These are phyloP conservation scores for Musa acuminata DNA, from an alignment of 176 grass and related monocot species.

Conservation along the genomic window DNA sequence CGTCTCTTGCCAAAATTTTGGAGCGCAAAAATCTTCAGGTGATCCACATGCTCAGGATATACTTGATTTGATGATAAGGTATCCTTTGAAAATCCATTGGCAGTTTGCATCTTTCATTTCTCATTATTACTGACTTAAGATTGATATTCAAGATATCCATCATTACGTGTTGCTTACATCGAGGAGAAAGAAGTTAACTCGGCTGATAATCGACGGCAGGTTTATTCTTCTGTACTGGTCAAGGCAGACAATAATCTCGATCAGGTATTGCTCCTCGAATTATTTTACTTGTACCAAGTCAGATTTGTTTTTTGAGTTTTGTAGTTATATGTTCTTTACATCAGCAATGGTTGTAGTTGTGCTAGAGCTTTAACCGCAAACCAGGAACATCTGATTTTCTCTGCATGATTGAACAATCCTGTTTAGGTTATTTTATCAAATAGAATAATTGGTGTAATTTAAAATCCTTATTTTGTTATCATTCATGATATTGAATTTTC, in stretches of 20 bases:
- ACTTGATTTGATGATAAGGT: conserved; percentile 91
- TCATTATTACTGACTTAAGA: conserved; percentile 21
- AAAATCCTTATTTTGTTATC: no score
- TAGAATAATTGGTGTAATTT: no score
- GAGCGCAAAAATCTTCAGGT: conserved; percentile 70
- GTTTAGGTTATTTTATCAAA: no score
- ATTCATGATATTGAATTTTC: no score
- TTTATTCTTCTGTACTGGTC: conserved; percentile 87
- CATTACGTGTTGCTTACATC: conserved; percentile 83
- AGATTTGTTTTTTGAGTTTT: not conserved
- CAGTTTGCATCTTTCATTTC: conserved; percentile 6
- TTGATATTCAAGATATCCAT: conserved; percentile 48
- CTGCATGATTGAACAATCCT: no score
- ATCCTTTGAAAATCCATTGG: conserved; percentile 1
- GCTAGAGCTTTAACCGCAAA: no score
- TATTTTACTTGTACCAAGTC: not conserved
- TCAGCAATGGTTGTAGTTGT: no score
- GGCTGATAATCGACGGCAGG: conserved; percentile 28
- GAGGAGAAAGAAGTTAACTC: conserved; percentile 84
- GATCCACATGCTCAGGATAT: conserved; percentile 83
- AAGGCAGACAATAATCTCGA: conserved; percentile 88
- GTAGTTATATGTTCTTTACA: no score
- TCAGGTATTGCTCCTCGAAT: conserved; percentile 45
- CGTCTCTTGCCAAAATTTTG: conserved; percentile 88
- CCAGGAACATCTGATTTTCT: no score